Evolutionary conservation across 108 stramenopile genomes (phyloP).

Genomic region (Poteriospumella lacustris): DNA sequence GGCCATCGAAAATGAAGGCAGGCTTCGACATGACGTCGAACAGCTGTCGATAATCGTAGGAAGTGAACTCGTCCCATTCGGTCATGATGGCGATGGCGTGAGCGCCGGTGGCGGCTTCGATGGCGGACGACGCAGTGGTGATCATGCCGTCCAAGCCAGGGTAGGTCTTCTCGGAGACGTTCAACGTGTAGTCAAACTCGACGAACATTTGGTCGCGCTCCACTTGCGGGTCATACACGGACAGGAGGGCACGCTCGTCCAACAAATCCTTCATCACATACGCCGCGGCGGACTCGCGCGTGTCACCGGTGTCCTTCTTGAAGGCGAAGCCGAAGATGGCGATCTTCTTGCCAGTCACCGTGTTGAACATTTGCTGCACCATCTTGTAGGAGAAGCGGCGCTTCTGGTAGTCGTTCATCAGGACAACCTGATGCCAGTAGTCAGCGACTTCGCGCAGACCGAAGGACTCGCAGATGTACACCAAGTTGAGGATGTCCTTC

Average conservation of each 20-base stretch:
- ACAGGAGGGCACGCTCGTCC: constrained; percentile 81
- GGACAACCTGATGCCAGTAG: constrained; percentile 96
- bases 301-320: constrained; percentile 99
- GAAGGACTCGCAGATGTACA: constrained; percentile 96
- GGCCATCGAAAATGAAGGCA: constrained; percentile 96
- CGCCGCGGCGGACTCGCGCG: constrained; percentile 94
- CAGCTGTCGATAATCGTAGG: constrained; percentile 79
- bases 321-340: constrained; percentile 97
- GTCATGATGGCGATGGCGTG: constrained; percentile 93
- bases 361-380: constrained; percentile 96
- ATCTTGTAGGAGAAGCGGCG: constrained; percentile 90
- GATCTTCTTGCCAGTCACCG: constrained; percentile 96
- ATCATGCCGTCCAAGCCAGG: constrained; percentile 68
- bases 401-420: constrained; percentile 99
- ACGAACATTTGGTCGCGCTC: constrained; percentile 87
- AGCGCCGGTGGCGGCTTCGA: constrained; percentile 83
- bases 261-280: constrained; percentile 89
- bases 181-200: constrained; percentile 93
- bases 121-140: constrained; percentile 73
- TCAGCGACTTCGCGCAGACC: constrained; percentile 92
- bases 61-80: constrained; percentile 99
- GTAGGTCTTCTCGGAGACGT: constrained; percentile 71
- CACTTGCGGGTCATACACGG: constrained; percentile 97
- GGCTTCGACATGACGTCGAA: constrained; percentile 93
- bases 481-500: constrained; percentile 99